A percentile compares a stretch with the other conserved stretches of the same genome.
These are phyloP conservation scores for Fonsecaea nubica DNA, from an alignment of 2,329 filamentous ascomycete species.

Conservation along the genomic window DNA sequence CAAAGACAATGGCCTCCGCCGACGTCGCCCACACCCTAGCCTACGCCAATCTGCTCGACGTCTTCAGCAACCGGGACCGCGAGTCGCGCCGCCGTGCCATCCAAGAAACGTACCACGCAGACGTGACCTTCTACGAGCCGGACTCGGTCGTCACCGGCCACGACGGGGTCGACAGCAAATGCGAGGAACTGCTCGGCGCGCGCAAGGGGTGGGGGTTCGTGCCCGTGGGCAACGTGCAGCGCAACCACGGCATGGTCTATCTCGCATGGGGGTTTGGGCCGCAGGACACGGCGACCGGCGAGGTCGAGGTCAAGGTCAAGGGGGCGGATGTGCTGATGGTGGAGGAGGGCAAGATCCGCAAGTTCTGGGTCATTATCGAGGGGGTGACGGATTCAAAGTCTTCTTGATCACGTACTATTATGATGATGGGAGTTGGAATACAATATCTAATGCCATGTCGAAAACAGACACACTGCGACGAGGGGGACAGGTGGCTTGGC, in stretches of 20 bases:
- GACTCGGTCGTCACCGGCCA: slow-evolving; percentile 14
- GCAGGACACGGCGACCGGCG: not conserved
- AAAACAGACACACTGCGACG: no score
- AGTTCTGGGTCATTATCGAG: slow-evolving; percentile 25
- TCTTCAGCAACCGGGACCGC: slow-evolving; percentile 23
- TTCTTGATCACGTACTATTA: not conserved
- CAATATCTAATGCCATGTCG: no score
- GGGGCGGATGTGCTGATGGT: slow-evolving; percentile 24
- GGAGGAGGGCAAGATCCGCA: slow-evolving; percentile 17
- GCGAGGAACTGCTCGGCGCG: slow-evolving; percentile 12
- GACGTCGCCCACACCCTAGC: slow-evolving; percentile 17
- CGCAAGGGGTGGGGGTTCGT: slow-evolving; percentile 21
- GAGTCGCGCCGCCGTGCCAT: slow-evolving; percentile 9
- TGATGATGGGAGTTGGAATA: no score
- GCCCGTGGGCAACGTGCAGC: slow-evolving; percentile 13
- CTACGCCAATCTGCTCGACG: slow-evolving; percentile 14
- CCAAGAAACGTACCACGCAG: slow-evolving; percentile 11
- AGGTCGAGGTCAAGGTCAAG: slow-evolving; percentile 19
- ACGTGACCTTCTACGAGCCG: slow-evolving; percentile 25
- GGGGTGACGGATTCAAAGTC: slow-evolving; percentile 19
- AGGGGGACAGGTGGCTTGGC: no score
- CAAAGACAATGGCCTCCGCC: not conserved
- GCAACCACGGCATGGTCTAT: slow-evolving; percentile 21
- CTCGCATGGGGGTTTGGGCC: slow-evolving; percentile 24
- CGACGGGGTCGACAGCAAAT: slow-evolving; percentile 12